Evolutionary conservation across 177 flowering plant species (phyloP), one percentile per base, ranked within the genome.

Genomic region (Tripterygium wilfordii): DNA sequence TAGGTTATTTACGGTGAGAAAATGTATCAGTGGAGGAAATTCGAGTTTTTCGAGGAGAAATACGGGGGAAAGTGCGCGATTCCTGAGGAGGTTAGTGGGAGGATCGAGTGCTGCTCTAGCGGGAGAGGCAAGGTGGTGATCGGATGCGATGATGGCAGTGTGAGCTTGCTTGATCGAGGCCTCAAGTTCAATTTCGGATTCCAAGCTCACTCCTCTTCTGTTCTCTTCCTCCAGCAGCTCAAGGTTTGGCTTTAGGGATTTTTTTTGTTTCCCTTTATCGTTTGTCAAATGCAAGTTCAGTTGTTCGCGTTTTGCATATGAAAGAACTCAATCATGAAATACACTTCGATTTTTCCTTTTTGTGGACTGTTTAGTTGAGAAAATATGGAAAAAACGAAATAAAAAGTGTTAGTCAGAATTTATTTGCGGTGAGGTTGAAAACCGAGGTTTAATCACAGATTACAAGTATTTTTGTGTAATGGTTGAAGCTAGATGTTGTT

Each of bases 11-110:
- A 12, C 33, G 33, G 33, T 6, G 33, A 37, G 22, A 37, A 37
- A 19, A 57, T 57, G 61, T 57, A 86, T 48, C 96, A 92, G 49
- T 92, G 91, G 96, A 69, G 96, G 69, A 92, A 88, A 56, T 92
- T 92, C 72, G 96, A 92, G 53, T 92, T 92, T 66, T 88, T 92
- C 57, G 98, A 92, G 72, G 94, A 88, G 71, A n/a, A n/a, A n/a
- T n/a, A n/a, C n/a, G n/a, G n/a, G n/a, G n/a, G n/a, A n/a, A n/a
- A n/a, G n/a, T n/a, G n/a, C n/a, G n/a, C n/a, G n/a, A n/a, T n/a
- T n/a, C n/a, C n/a, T n/a, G n/a, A n/a, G n/a, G n/a, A n/a, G n/a
- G 76, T 83, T 0, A 45, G 45, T 0, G 88, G 87, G 1, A 70
- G 60, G 35, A 66, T 92, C 48, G 41, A 61, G 40, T 88, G 94